phyloP scores from a whole-genome alignment of 306 rosid genomes.

The barrel medic (Medicago truncatula) region MtrunA17r5.0-ANR NC_053043.1:11459001-11459500 shows the following conservation, averaged over 20 bases:
- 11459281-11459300: slow-evolving; percentile 7
- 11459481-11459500: background rate
- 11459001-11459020: background rate
- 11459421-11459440: background rate
- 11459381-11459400: slow-evolving; percentile 45
- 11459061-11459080: background rate
- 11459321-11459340: slow-evolving; percentile 30
- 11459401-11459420: slow-evolving; percentile 39
- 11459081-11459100: background rate
- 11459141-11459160: slow-evolving; percentile 26
- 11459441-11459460: background rate
- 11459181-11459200: background rate
- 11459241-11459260: slow-evolving; percentile 45
- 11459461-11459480: slow-evolving; percentile 1
- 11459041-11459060: slow-evolving; percentile 19
- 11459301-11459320: background rate
- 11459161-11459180: background rate
- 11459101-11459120: background rate
- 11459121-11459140: slow-evolving; percentile 1
- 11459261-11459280: slow-evolving; percentile 20
- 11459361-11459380: slow-evolving; percentile 27
- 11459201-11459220: slow-evolving; percentile 20
- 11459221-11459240: background rate
- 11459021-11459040: slow-evolving; percentile 18
- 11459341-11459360: slow-evolving; percentile 37